phyloP scores from a whole-genome alignment of 225 moss, liverwort and hornwort genomes.

The Physcomitrellopsis africana region DNA sequence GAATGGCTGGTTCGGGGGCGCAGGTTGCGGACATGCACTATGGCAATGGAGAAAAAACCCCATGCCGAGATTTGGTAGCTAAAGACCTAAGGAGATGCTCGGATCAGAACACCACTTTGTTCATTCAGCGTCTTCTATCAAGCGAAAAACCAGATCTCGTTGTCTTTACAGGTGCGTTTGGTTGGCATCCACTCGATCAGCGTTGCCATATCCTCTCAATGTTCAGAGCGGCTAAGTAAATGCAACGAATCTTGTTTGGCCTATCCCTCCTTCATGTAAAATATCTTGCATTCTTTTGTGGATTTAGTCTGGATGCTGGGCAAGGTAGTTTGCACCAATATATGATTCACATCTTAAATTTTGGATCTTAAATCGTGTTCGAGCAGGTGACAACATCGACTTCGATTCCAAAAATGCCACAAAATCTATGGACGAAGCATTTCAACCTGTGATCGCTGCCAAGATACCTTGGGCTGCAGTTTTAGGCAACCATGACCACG shows the following conservation, averaged over 20 bases:
- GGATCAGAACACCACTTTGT: conserved; percentile 85
- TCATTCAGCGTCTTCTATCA: conserved; percentile 64
- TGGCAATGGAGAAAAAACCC: conserved; percentile 70
- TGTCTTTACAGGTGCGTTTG: conserved; percentile 79
- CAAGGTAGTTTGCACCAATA: not conserved
- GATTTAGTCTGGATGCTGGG: not conserved
- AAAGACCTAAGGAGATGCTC: conserved; percentile 67
- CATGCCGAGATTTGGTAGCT: conserved; percentile 65
- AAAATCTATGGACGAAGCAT: conserved; percentile 72
- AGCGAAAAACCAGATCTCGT: conserved; percentile 83
- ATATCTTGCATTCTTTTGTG: too few species aligned
- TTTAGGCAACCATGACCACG: conserved; percentile 91
- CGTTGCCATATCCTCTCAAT: not conserved
- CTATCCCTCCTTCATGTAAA: too few species aligned
- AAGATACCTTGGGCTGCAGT: conserved; percentile 93
- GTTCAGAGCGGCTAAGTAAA: not conserved
- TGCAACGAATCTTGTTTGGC: conserved; percentile 4
- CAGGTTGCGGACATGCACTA: conserved; percentile 99
- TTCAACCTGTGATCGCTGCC: conserved; percentile 81
- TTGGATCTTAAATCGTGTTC: conserved; percentile 10
- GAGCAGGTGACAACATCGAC: conserved; percentile 90
- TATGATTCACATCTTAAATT: not conserved
- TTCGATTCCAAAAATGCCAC: conserved; percentile 75
- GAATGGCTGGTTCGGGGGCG: conserved; percentile 18
- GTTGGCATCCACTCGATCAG: not conserved